Evolutionary conservation across 768 basidiomycete genomes (phyloP), one percentile per base, ranked within the genome.

Genomic region (Boletus subparvulus): DNA sequence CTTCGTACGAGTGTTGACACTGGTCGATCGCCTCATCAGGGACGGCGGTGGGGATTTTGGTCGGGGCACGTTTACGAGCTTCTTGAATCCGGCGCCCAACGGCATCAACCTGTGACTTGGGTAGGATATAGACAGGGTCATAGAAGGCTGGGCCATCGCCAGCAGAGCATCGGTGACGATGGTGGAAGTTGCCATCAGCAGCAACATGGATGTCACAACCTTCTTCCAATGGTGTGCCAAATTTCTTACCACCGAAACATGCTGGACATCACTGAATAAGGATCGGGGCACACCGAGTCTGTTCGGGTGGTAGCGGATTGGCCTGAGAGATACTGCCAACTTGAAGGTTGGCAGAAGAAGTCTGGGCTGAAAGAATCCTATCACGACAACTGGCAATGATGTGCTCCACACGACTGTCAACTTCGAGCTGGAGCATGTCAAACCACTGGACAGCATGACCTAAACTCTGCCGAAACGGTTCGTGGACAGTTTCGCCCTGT

Each of bases 1-100:
- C 57, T 24, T 57, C 35, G 11, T 57, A 54, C 1, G 69, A 65
- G 2, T 54, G 16, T 47, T 77, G 43, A 26, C 77, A 78, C 4
- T 65, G 60, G 26, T 78, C 70, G 1, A 79, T 41, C 0, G 72
- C 75, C 7, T 65, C 64, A 30, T 77, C 65, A 0, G 74, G 74
- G 0, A 77, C 69, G 19, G 21, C 21, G 21, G 21, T 33, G 32
- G 11, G 51, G 35, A 0, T 60, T 39, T 26, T 26, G 26, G 26
- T 26, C 26, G 26, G 26, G 1, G 58, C 52, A n/a, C 35, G 53
- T 47, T 70, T 74, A 3, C 66, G 42, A 9, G 61, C 60, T 0
- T 26, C 5, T 0, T 62, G 59, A 2, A 79, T 75, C 0, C 54
- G 58, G 0, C 40, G n/a, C 0, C 75, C 74, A 19, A 74, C 66